phyloP scores from a whole-genome alignment of 176 grass and related monocot species.

The Alopecurus myosuroides region DNA sequence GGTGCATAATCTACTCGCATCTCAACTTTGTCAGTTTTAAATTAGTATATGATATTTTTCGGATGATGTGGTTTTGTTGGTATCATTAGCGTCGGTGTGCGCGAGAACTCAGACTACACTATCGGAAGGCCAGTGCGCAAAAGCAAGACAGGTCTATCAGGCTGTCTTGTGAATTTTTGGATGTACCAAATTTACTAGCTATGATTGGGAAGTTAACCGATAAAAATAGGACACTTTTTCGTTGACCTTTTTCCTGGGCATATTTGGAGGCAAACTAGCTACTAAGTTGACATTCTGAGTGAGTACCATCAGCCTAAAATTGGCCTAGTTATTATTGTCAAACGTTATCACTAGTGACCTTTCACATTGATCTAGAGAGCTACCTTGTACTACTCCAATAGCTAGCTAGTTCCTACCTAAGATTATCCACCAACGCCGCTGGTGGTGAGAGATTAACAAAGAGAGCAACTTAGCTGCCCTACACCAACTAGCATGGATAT shows the following conservation, averaged over 20 bases:
- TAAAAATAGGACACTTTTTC: not conserved
- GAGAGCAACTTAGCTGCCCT: conserved; percentile 32
- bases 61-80: not conserved
- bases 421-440: conserved; percentile 18
- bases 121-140: not conserved
- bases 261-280: not conserved
- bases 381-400: conserved; percentile 30
- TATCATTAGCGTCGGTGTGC: conserved; percentile 4
- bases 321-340: not conserved
- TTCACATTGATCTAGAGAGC: conserved; percentile 34
- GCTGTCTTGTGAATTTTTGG: not conserved
- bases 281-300: conserved; percentile 27
- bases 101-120: not conserved
- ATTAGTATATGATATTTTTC: not conserved
- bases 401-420: conserved; percentile 24
- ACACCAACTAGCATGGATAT: conserved; percentile 46
- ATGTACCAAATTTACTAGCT: not conserved
- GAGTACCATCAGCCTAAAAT: not conserved
- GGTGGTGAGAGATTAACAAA: conserved; percentile 38
- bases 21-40: conserved; percentile 14
- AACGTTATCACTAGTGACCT: not conserved
- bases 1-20: conserved; percentile 28
- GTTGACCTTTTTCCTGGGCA: not conserved
- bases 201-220: not conserved
- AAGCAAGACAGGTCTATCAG: not conserved